Percentiles rank a stretch among this genome's conserved stretches.
These are phyloP conservation scores for Myriosclerotinia scirpicola DNA, from an alignment of 2,329 filamentous ascomycete species.

Conservation along the genomic window DNA sequence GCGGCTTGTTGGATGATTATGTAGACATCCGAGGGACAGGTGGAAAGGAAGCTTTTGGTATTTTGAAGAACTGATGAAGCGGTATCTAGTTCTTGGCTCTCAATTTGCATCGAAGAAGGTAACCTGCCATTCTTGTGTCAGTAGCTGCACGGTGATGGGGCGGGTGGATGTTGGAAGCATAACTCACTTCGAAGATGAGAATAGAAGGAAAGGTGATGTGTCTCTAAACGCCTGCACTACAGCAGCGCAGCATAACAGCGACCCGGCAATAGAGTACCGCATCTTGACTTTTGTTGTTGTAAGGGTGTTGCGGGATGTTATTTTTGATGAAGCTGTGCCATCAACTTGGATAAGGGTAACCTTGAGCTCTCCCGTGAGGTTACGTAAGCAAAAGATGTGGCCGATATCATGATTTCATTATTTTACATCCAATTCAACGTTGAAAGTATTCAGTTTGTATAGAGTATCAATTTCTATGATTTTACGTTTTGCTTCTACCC, in stretches of 20 bases:
- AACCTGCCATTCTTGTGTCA: conserved; percentile 26
- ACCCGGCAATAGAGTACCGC: conserved; percentile 52
- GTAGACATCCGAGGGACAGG: conserved; percentile 74
- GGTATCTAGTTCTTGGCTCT: conserved; percentile 32
- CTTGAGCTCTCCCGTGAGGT: neutral
- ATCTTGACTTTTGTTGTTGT: conserved; percentile 44
- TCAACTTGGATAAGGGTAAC: conserved; percentile 18
- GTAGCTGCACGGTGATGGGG: neutral
- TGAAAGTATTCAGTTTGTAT: too few species aligned
- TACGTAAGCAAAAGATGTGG: too few species aligned
- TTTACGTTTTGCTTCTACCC: too few species aligned
- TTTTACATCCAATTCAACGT: too few species aligned
- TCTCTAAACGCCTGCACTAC: conserved; percentile 74
- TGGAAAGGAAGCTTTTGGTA: conserved; percentile 51
- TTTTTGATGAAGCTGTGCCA: conserved; percentile 22
- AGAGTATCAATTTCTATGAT: too few species aligned
- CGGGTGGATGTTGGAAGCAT: conserved; percentile 5
- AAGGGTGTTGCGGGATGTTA: conserved; percentile 7
- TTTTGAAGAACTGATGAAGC: conserved; percentile 29
- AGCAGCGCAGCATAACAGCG: conserved; percentile 55
- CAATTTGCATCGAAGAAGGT: conserved; percentile 26
- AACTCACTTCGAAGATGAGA: conserved; percentile 59
- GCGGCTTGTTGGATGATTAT: conserved; percentile 76
- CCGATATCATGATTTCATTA: too few species aligned
- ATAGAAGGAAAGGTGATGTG: conserved; percentile 84